These are phyloP conservation scores for Musa beccarii DNA, from an alignment of 176 grass and related monocot species.

Conservation along the genomic window DNA sequence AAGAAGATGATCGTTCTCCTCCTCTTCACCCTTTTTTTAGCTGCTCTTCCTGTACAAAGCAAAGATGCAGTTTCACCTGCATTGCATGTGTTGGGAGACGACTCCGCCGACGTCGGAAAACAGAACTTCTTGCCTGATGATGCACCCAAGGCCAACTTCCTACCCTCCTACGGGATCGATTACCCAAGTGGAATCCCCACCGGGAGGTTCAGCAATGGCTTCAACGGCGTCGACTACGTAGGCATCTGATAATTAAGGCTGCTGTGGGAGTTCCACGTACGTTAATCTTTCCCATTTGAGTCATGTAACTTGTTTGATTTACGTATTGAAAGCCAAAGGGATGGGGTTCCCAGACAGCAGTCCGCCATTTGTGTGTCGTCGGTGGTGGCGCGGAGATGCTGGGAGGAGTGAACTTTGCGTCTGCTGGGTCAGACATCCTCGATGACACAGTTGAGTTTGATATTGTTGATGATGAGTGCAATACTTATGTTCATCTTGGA, in stretches of 20 bases:
- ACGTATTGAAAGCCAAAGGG: slow-evolving; percentile 1
- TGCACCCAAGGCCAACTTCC: slow-evolving; percentile 6
- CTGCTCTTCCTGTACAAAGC: too few species aligned
- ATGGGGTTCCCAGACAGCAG: slow-evolving; percentile 26
- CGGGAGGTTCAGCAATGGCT: slow-evolving; percentile 10
- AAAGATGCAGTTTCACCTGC: too few species aligned
- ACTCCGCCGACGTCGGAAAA: too few species aligned
- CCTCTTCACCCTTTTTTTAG: too few species aligned
- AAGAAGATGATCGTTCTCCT: too few species aligned
- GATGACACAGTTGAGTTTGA: slow-evolving; percentile 20
- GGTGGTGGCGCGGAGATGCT: background rate
- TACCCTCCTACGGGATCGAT: slow-evolving; percentile 23
- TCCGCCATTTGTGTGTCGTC: slow-evolving; percentile 19
- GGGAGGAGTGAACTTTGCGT: slow-evolving; percentile 35
- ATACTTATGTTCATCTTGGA: too few species aligned
- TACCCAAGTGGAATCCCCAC: slow-evolving; percentile 11
- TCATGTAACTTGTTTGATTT: too few species aligned
- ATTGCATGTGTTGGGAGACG: too few species aligned
- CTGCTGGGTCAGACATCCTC: slow-evolving; percentile 29
- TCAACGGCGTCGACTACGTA: slow-evolving; percentile 31
- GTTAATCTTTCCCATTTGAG: background rate
- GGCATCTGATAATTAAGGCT: background rate
- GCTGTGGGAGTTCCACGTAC: too few species aligned
- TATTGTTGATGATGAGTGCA: too few species aligned
- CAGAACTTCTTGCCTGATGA: too few species aligned